A percentile compares a stretch with the other conserved stretches of the same genome.
Evolutionary conservation across 2,329 filamentous ascomycete species (phyloP).

Genomic region (Trichophyton rubrum): DNA sequence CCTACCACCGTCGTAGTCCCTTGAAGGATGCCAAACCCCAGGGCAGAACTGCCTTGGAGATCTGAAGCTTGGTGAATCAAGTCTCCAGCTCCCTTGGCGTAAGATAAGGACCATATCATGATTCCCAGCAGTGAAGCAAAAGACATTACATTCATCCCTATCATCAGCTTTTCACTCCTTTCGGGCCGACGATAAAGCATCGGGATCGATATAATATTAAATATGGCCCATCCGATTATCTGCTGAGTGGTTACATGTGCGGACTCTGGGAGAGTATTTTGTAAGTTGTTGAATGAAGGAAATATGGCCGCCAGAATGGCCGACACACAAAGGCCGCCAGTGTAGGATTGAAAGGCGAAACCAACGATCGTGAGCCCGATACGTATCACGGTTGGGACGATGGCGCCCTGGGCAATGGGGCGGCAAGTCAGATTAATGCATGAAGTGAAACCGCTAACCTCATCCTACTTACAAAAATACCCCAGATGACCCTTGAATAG

Average conservation of each 20-base stretch:
- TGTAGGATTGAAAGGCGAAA: conserved; percentile 20
- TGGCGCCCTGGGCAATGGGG: not conserved
- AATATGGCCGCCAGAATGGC: conserved; percentile 13
- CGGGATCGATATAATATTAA: conserved; percentile 27
- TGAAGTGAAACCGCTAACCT: conserved; percentile 16
- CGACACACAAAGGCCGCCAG: conserved; percentile 25
- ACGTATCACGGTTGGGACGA: conserved; percentile 20
- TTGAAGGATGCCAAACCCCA: conserved; percentile 28
- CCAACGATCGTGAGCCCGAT: conserved; percentile 28
- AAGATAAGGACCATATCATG: conserved; percentile 10
- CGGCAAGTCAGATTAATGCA: not conserved
- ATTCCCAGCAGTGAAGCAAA: conserved; percentile 9
- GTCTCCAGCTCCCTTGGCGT: conserved; percentile 7
- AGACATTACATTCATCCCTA: conserved; percentile 4
- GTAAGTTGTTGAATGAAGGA: conserved; percentile 23
- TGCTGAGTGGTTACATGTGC: conserved; percentile 25
- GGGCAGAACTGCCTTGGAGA: not conserved
- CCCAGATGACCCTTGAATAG: conserved; percentile 30
- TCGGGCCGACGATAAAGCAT: conserved; percentile 37
- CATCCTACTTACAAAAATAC: conserved; percentile 31
- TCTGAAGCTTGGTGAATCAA: conserved; percentile 1
- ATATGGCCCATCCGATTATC: conserved; percentile 27
- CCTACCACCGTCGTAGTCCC: conserved; percentile 35
- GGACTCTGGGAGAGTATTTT: conserved; percentile 24
- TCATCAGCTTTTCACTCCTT: conserved; percentile 6